Evolutionary conservation across 1,284 basidiomycete genomes (phyloP).

Genomic region (Somion occarium): DNA sequence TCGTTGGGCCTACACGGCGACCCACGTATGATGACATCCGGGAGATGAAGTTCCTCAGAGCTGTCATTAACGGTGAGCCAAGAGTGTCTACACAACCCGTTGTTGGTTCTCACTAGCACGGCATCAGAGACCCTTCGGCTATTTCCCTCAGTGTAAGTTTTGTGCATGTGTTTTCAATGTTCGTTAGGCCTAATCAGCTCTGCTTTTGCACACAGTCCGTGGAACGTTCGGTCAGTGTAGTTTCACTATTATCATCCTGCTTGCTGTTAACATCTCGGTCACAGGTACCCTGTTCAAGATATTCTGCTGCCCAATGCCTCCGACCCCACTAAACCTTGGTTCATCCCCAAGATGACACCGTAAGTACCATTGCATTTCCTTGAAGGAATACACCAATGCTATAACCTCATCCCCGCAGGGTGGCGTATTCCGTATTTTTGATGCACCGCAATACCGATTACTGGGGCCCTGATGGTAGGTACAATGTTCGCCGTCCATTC

Average conservation of each 20-base stretch:
- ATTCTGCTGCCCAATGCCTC: slow-evolving; percentile 1
- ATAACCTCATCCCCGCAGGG: no score
- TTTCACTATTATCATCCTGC: neutral
- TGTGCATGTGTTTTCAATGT: no score
- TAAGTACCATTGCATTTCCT: slow-evolving; percentile 9
- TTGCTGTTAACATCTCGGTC: neutral
- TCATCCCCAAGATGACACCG: slow-evolving; percentile 19
- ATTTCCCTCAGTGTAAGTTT: slow-evolving; percentile 31
- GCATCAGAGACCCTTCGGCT: slow-evolving; percentile 26
- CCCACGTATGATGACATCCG: slow-evolving; percentile 38
- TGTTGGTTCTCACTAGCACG: no score
- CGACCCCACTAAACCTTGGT: slow-evolving; percentile 17
- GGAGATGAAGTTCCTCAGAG: slow-evolving; percentile 16
- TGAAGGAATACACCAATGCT: neutral
- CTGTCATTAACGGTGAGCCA: slow-evolving; percentile 8
- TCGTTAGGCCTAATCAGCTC: neutral
- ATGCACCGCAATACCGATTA: slow-evolving; percentile 27
- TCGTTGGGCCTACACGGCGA: slow-evolving; percentile 26
- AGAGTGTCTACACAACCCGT: no score
- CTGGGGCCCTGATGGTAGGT: slow-evolving; percentile 25
- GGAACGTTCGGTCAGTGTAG: slow-evolving; percentile 19
- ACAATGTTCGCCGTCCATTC: no score
- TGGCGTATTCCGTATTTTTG: slow-evolving; percentile 23
- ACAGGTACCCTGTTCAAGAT: slow-evolving; percentile 1
- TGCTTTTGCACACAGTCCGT: slow-evolving; percentile 17